Conservation (phyloP, 2,329 filamentous ascomycete genomes). For the Tolypocladium sp. region DNA sequence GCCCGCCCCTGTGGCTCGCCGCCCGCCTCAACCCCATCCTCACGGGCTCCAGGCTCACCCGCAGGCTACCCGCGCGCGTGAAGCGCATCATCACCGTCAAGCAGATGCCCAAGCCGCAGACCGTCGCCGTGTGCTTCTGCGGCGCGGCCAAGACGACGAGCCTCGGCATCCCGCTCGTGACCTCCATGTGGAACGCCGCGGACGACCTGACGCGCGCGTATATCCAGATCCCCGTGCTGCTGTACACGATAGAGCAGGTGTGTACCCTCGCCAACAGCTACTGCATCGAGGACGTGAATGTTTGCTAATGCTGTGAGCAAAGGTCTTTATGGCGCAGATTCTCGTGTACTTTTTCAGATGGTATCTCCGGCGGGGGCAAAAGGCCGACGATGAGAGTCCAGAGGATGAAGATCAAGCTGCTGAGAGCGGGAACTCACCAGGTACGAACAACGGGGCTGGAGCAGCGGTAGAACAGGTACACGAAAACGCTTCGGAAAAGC, state of each 20-base stretch:
- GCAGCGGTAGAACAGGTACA: neutral
- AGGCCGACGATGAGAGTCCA: constrained; percentile 10
- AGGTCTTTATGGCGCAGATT: constrained; percentile 34
- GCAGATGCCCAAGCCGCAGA: constrained; percentile 49
- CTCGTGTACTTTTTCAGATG: constrained; percentile 37
- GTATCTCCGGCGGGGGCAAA: constrained; percentile 24
- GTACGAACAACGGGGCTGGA: neutral
- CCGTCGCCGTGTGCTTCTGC: constrained; percentile 64
- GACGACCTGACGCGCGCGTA: constrained; percentile 44
- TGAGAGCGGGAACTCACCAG: neutral
- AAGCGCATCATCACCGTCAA: constrained; percentile 32
- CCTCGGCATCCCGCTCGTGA: constrained; percentile 58
- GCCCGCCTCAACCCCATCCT: constrained; percentile 22
- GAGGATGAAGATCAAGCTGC: neutral
- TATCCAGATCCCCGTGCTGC: constrained; percentile 54
- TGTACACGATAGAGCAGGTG: constrained; percentile 51
- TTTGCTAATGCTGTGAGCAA: neutral
- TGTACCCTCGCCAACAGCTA: neutral
- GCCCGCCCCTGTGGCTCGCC: constrained; percentile 27
- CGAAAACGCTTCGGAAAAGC: neutral
- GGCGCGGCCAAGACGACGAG: constrained; percentile 65
- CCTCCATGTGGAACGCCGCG: constrained; percentile 56
- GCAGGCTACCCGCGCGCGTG: constrained; percentile 15
- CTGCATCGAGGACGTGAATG: neutral
- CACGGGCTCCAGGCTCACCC: constrained; percentile 16